These are phyloP conservation scores for Trichocomaceae sp. DNA, from an alignment of 2,329 filamentous ascomycete species.

Conservation along the genomic window DNA sequence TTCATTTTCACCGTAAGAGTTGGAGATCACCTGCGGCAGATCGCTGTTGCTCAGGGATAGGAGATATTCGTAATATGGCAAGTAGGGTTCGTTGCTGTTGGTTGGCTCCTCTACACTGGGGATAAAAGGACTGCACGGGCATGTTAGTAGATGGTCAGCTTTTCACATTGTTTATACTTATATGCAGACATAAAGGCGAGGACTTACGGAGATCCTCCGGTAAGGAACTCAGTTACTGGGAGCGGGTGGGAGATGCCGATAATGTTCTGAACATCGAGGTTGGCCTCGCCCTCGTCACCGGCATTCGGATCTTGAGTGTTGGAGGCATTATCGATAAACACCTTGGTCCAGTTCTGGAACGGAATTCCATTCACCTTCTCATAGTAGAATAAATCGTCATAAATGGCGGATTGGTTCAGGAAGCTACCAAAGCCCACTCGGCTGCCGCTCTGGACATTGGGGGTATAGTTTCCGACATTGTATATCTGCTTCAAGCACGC, in stretches of 20 bases:
- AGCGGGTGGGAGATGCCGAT: constrained; percentile 51
- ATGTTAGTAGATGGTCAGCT: neutral
- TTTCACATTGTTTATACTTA: too few relatives aligned
- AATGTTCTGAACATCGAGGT: constrained; percentile 58
- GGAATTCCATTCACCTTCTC: constrained; percentile 38
- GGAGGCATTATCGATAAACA: constrained; percentile 51
- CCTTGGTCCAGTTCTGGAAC: constrained; percentile 49
- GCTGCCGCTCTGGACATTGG: constrained; percentile 41
- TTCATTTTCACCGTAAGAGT: constrained; percentile 53
- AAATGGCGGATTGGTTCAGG: constrained; percentile 46
- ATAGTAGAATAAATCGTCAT: constrained; percentile 40
- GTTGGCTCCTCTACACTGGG: constrained; percentile 41
- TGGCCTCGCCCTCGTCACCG: constrained; percentile 49
- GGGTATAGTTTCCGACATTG: constrained; percentile 43
- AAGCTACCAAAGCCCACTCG: constrained; percentile 48
- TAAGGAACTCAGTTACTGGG: constrained; percentile 51
- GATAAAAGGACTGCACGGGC: constrained; percentile 50
- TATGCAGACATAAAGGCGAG: too few relatives aligned
- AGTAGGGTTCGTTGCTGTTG: constrained; percentile 60
- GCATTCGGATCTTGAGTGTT: constrained; percentile 41
- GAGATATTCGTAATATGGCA: constrained; percentile 50
- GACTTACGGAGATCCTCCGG: constrained; percentile 50
- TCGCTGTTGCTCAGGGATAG: constrained; percentile 17
- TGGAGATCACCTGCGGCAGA: constrained; percentile 51
- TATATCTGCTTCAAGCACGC: constrained; percentile 46